Conservation (phyloP, 192 early-diverging fungal species). For the Rhizoclosmatium globosum region DNA sequence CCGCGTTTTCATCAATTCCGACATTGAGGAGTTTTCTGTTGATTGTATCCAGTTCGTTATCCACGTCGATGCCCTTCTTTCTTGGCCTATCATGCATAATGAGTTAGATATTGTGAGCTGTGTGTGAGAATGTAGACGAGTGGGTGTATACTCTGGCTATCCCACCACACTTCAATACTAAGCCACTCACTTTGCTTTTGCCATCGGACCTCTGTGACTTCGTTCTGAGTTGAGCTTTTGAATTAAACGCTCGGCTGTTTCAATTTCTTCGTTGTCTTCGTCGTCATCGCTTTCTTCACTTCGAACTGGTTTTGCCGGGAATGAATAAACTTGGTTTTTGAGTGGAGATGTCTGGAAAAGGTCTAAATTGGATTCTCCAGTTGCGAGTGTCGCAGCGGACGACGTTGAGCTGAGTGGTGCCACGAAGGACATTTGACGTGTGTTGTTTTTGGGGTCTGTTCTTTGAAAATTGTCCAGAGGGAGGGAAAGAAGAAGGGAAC, state of each 20-base stretch:
- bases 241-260: not conserved
- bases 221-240: conserved; percentile 15
- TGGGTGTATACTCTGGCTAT: not conserved
- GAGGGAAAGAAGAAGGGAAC: too few species aligned
- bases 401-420: not conserved
- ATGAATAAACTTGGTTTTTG: not conserved
- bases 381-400: not conserved
- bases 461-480: too few species aligned
- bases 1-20: conserved; percentile 25
- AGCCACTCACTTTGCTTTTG: conserved; percentile 30
- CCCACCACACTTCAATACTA: not conserved
- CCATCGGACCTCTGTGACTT: conserved; percentile 30
- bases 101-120: too few species aligned
- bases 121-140: not conserved
- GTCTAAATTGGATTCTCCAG: not conserved
- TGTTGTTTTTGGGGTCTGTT: too few species aligned
- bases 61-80: conserved; percentile 35
- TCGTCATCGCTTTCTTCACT: not conserved
- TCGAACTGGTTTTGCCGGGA: not conserved
- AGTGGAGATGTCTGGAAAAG: not conserved
- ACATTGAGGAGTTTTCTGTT: conserved; percentile 36
- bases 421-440: too few species aligned
- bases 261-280: conserved; percentile 15
- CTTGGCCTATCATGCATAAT: conserved; percentile 20
- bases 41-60: conserved; percentile 36